Percentiles rank a stretch among this genome's conserved stretches.
These are phyloP conservation scores for Limtongozyma cylindracea DNA, from an alignment of 805 yeast species.

Conservation along the genomic window DNA sequence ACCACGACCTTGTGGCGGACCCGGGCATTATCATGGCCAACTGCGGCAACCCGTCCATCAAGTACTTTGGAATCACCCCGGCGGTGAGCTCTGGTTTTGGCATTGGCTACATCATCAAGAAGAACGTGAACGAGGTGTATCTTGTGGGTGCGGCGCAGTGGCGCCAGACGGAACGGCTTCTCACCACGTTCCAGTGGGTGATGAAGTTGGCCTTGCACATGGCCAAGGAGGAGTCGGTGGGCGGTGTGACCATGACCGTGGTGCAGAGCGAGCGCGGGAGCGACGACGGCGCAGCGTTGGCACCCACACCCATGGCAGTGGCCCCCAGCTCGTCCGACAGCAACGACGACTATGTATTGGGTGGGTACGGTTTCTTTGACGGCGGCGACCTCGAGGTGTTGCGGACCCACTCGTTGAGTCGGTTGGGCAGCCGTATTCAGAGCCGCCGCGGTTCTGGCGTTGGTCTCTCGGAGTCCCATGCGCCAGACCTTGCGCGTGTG, in stretches of 20 bases:
- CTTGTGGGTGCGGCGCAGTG: slow-evolving; percentile 81
- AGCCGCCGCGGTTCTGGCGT: no score
- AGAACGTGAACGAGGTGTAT: slow-evolving; percentile 56
- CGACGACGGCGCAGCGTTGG: no score
- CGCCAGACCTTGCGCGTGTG: no score
- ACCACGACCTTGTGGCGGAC: slow-evolving; percentile 9
- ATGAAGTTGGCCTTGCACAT: slow-evolving; percentile 29
- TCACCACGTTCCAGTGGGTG: slow-evolving; percentile 39
- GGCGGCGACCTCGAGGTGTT: slow-evolving; percentile 23
- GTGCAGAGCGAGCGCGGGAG: no score
- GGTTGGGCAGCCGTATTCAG: slow-evolving; percentile 6
- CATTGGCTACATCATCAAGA: slow-evolving; percentile 74
- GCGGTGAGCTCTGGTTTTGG: slow-evolving; percentile 81
- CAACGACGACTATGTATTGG: slow-evolving; percentile 17
- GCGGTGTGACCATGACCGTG: no score
- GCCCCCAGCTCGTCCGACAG: slow-evolving; percentile 2
- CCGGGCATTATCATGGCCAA: slow-evolving; percentile 20
- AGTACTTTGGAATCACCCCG: slow-evolving; percentile 81
- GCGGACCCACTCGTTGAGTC: slow-evolving; percentile 9
- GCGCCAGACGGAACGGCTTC: slow-evolving; percentile 63
- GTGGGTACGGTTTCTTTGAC: slow-evolving; percentile 79
- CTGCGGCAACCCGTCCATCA: slow-evolving; percentile 80
- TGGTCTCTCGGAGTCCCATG: no score
- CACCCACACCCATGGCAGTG: no score
- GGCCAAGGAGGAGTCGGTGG: slow-evolving; percentile 12